A percentile compares a stretch with the other conserved stretches of the same genome.
Conservation (phyloP, 148 eudicot species). For the Nyssa sinensis region DNA sequence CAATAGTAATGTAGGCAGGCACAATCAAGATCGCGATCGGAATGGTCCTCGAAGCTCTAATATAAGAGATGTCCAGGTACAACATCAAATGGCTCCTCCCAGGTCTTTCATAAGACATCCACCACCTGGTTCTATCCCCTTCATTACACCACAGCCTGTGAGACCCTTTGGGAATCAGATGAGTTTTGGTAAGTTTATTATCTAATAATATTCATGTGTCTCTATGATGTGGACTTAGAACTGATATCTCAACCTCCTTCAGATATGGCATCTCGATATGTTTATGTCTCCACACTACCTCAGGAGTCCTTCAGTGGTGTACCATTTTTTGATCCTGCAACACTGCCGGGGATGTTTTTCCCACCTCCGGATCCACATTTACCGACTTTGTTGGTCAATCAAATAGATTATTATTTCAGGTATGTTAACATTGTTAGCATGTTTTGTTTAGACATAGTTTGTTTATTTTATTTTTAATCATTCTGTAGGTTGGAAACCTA, state of each 20-base stretch:
- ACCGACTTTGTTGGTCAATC: constrained; percentile 33
- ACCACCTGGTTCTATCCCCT: constrained; percentile 32
- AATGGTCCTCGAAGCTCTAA: constrained; percentile 17
- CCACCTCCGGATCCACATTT: constrained; percentile 27
- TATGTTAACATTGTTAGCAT: constrained; percentile 10
- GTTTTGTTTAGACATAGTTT: neutral
- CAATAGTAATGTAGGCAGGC: constrained; percentile 39
- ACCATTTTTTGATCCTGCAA: constrained; percentile 29
- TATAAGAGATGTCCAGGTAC: constrained; percentile 34
- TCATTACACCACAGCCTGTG: constrained; percentile 16
- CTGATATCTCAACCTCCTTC: constrained; percentile 5
- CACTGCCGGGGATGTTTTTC: constrained; percentile 18
- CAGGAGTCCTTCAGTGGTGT: constrained; percentile 31
- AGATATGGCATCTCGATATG: constrained; percentile 29
- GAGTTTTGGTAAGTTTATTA: constrained; percentile 42
- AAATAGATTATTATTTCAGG: constrained; percentile 76
- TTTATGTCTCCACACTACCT: constrained; percentile 30
- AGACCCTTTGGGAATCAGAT: constrained; percentile 35
- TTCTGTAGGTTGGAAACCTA: too few species aligned
- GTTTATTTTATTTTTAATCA: too few species aligned
- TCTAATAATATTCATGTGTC: neutral
- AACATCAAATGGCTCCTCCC: constrained; percentile 36
- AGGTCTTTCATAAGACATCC: constrained; percentile 25
- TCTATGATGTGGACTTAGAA: neutral
- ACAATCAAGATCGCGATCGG: constrained; percentile 36